Evolutionary conservation across 495 filamentous ascomycete species (phyloP).

Genomic region (Neurospora sp.): DNA sequence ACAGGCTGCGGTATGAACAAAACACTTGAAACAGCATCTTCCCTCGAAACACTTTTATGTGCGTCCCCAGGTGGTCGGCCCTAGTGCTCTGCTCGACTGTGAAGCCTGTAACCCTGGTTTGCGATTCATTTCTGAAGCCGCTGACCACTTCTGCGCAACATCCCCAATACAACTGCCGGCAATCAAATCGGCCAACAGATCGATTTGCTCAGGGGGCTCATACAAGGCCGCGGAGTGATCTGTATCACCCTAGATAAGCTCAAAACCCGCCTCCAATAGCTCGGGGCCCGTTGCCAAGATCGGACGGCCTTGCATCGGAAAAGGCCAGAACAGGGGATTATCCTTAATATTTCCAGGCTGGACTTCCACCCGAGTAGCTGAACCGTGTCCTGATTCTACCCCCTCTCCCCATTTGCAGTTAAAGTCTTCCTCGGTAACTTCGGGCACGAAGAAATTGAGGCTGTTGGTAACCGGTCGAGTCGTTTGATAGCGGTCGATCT

Average conservation of each 20-base stretch:
- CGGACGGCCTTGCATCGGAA: constrained; percentile 45
- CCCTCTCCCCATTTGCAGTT: constrained; percentile 23
- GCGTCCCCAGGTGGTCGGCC: background rate
- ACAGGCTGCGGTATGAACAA: background rate
- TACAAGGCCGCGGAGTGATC: background rate
- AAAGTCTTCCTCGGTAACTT: constrained; percentile 32
- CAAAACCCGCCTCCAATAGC: constrained; percentile 40
- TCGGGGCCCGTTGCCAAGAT: constrained; percentile 32
- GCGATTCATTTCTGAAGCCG: background rate
- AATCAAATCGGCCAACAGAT: background rate
- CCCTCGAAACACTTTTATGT: background rate
- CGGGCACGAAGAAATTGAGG: constrained; percentile 43
- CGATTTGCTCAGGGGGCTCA: background rate
- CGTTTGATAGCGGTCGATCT: constrained; percentile 11
- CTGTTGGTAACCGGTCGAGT: constrained; percentile 31
- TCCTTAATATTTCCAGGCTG: constrained; percentile 12
- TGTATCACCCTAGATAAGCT: constrained; percentile 11
- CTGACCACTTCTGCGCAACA: background rate
- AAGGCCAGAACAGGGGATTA: constrained; percentile 45
- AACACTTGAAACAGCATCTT: background rate
- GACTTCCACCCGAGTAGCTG: constrained; percentile 1
- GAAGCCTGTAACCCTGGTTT: background rate
- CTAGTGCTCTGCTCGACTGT: background rate
- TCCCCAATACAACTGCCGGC: background rate
- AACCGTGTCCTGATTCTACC: background rate